Base-by-base conservation (phyloP, 2,329 filamentous ascomycete genomes). In the Xenoacremonium recifei region DNA sequence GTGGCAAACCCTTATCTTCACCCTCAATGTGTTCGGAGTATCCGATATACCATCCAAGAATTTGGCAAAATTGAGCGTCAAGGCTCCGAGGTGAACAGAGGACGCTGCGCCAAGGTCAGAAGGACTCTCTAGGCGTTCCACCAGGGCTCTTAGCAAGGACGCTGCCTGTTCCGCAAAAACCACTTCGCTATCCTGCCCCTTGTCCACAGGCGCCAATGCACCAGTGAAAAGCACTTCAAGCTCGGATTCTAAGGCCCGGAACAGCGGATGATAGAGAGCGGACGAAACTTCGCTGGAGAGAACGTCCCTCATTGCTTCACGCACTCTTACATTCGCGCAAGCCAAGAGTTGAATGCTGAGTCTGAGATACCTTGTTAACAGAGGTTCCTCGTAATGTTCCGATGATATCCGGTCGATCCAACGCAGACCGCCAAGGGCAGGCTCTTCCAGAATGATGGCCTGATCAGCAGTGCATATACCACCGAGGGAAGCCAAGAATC, bases 1-100 rank as follows among this genome's bases (percentile, higher is more conserved):
- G 51, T 85, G 80, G 53, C 83, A 86, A 30, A 85, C 79, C 52
- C 83, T 82, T 55, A 85, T 85, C 57, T 85, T 86, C 33, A 85
- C 80, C 40, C 80, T 72, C 13, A 84, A 58, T 16, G 74, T 78
- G 49, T 72, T 77, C 7, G 71, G 62, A 11, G 72, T 77, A 44
- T 85, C 82, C 4, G 72, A 58, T 7, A 79, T 64, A 5, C 76
- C 74, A 48, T 85, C 79, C 30, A 86, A 61, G 48, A 85, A 86
- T 49, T 80, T 85, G 23, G 82, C 81, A 57, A 86, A 83, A 57
- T 78, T 84, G 30, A 87, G 68, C 1, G 81, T 78, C 30, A 86
- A 65, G 3, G 75, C 73, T 12, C 82, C 82, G 9, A 87, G 73
- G 48, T 85, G 80, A 21, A 86, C 72, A 3, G 79, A 80, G 10